A percentile compares a stretch with the other conserved stretches of the same genome.
Evolutionary conservation across 2,329 filamentous ascomycete genomes (phyloP).

Genomic region (Lachnellula cervina): DNA sequence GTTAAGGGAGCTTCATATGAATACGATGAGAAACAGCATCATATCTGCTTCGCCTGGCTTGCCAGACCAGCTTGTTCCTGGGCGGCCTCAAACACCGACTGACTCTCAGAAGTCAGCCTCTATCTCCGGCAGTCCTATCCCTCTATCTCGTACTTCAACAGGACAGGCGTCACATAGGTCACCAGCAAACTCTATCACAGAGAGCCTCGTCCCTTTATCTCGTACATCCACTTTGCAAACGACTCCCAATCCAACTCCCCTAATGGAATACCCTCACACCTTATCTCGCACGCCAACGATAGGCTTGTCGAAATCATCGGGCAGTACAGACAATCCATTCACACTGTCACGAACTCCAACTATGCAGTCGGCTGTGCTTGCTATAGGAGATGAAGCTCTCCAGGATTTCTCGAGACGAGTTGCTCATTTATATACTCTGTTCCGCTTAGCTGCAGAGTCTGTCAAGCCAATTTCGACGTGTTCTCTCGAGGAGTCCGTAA

Average conservation of each 20-base stretch:
- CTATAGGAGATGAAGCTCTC: conserved; percentile 55
- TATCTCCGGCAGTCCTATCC: conserved; percentile 8
- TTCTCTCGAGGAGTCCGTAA: conserved; percentile 61
- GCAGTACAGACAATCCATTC: conserved; percentile 8
- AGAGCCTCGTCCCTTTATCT: conserved; percentile 1
- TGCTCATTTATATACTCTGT: conserved; percentile 69
- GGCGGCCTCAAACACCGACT: conserved; percentile 9
- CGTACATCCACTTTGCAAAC: conserved; percentile 22
- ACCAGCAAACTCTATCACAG: neutral
- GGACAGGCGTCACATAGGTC: neutral
- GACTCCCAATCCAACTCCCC: conserved; percentile 8
- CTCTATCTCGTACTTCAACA: conserved; percentile 9
- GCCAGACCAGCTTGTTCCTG: conserved; percentile 12
- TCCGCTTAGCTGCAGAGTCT: conserved; percentile 71
- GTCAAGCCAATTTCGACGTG: conserved; percentile 61
- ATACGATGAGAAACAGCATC: conserved; percentile 26
- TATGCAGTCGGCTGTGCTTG: conserved; percentile 22
- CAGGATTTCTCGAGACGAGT: conserved; percentile 66
- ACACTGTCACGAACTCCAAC: conserved; percentile 10
- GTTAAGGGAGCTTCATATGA: conserved; percentile 23
- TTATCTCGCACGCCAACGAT: neutral
- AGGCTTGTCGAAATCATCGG: neutral
- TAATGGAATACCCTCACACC: conserved; percentile 5
- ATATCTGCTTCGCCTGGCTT: conserved; percentile 13
- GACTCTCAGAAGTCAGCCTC: conserved; percentile 4